phyloP scores from a whole-genome alignment of 2,329 filamentous ascomycete species.

The Sporothrix sp. region DNA sequence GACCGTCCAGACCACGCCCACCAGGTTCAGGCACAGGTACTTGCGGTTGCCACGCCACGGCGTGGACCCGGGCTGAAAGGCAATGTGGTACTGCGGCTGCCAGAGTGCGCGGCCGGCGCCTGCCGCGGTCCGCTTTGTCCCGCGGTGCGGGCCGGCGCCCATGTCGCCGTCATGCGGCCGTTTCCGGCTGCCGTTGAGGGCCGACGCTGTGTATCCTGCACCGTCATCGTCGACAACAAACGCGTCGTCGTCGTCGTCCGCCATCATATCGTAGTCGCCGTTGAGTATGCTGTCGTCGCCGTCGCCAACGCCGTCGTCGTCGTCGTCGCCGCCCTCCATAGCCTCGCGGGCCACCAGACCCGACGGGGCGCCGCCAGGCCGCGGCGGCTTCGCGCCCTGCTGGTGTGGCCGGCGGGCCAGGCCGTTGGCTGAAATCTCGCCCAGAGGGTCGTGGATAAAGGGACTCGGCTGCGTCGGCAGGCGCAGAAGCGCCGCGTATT shows the following conservation, averaged over 20 bases:
- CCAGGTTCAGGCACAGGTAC: conserved; percentile 86
- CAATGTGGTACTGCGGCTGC: conserved; percentile 61
- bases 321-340: conserved; percentile 3
- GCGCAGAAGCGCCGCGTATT: conserved; percentile 47
- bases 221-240: conserved; percentile 95
- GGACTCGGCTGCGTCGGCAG: conserved; percentile 64
- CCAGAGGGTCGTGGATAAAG: conserved; percentile 71
- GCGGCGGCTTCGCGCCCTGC: background rate
- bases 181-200: conserved; percentile 41
- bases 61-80: conserved; percentile 90
- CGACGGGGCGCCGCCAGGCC: background rate
- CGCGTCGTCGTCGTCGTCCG: conserved; percentile 52
- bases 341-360: conserved; percentile 10
- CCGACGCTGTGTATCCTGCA: conserved; percentile 59
- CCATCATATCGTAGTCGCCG: conserved; percentile 52
- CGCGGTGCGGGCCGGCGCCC: conserved; percentile 36
- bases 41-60: conserved; percentile 92
- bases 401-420: conserved; percentile 12
- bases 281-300: conserved; percentile 26
- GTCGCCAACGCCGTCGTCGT: conserved; percentile 9
- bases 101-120: conserved; percentile 23
- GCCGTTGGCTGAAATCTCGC: conserved; percentile 57
- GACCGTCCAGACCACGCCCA: conserved; percentile 94
- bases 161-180: conserved; percentile 34
- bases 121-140: conserved; percentile 37